Conservation (phyloP, 305 asterid genomes). For the Solanum hybrid region DNA sequence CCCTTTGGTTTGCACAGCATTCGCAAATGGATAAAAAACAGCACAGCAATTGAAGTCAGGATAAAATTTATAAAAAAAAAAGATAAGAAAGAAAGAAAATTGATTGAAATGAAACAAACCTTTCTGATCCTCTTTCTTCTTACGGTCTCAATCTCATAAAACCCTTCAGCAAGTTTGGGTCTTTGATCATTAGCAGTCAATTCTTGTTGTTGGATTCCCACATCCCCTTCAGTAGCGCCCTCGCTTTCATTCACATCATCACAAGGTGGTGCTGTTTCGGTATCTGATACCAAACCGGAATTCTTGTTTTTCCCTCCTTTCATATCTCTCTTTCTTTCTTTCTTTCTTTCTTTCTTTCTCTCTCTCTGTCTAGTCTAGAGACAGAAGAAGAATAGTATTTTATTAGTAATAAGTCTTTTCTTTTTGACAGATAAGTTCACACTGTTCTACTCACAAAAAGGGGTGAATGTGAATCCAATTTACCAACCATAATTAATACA, state of each 20-base stretch:
- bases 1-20: slow-evolving; percentile 44
- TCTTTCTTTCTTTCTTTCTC: slow-evolving; percentile 4
- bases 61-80: no score
- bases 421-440: background rate
- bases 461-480: background rate
- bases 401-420: background rate
- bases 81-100: background rate
- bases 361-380: background rate
- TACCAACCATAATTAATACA: background rate
- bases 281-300: background rate
- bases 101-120: slow-evolving; percentile 20
- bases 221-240: slow-evolving; percentile 11
- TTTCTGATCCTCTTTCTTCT: slow-evolving; percentile 68
- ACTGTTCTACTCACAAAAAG: background rate
- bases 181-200: slow-evolving; percentile 28
- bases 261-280: slow-evolving; percentile 1
- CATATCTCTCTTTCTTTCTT: slow-evolving; percentile 24
- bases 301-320: slow-evolving; percentile 53
- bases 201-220: slow-evolving; percentile 19
- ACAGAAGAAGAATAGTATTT: background rate
- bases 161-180: slow-evolving; percentile 80
- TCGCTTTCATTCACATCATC: slow-evolving; percentile 1
- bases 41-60: background rate
- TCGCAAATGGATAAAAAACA: background rate
- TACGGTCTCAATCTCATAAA: slow-evolving; percentile 73